These are phyloP conservation scores for Prunus fruticosa DNA, from an alignment of 306 rosid genomes.

Conservation along the genomic window DNA sequence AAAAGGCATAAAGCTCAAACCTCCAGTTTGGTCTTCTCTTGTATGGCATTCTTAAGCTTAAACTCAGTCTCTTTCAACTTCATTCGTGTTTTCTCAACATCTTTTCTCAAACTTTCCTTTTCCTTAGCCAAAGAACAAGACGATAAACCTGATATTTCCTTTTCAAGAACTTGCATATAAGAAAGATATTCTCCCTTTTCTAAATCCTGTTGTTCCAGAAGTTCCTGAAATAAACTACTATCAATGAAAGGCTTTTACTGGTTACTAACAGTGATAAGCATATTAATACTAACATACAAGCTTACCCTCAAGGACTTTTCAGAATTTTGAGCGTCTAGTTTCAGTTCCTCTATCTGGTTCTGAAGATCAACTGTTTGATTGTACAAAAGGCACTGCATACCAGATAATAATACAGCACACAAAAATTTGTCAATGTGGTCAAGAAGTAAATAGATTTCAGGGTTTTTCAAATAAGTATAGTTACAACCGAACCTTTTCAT, in stretches of 20 bases:
- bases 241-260: not conserved
- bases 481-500: slow-evolving; percentile 54
- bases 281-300: slow-evolving; percentile 12
- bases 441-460: slow-evolving; percentile 4
- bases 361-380: slow-evolving; percentile 57
- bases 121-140: slow-evolving; percentile 73
- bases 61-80: slow-evolving; percentile 77
- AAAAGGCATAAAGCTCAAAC: slow-evolving; percentile 37
- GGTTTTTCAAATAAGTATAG: not conserved
- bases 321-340: slow-evolving; percentile 47
- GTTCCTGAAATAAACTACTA: slow-evolving; percentile 46
- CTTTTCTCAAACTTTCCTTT: slow-evolving; percentile 70
- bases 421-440: slow-evolving; percentile 20
- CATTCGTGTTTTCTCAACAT: slow-evolving; percentile 66
- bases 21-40: slow-evolving; percentile 92
- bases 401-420: slow-evolving; percentile 19
- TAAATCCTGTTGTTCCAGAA: slow-evolving; percentile 45
- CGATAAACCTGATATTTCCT: slow-evolving; percentile 54
- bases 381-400: slow-evolving; percentile 52
- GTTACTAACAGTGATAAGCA: slow-evolving; percentile 6
- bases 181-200: slow-evolving; percentile 62
- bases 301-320: slow-evolving; percentile 52
- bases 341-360: slow-evolving; percentile 53
- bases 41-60: slow-evolving; percentile 75
- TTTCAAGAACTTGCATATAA: slow-evolving; percentile 62